Base-by-base conservation (phyloP, 2,329 filamentous ascomycete genomes). In the Trichothecium roseum region DNA sequence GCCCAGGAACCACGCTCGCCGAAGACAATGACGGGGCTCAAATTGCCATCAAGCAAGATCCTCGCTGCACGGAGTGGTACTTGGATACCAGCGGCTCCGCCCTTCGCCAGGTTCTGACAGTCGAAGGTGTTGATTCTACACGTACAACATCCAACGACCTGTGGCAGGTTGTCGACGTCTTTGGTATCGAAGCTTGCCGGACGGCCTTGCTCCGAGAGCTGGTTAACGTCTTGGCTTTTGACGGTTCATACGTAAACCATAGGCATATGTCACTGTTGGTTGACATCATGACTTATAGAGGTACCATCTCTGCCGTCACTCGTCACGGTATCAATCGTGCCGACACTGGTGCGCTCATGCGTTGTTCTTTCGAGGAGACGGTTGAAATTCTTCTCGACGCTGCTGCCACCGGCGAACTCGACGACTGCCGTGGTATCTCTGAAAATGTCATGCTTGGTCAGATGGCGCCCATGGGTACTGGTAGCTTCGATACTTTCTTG, bases 201-300 rank as follows among this genome's bases (percentile, higher is more conserved):
- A 78, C 83, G 32, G 84, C 88, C 36, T 69, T 98, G 39, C 78
- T 94, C 47, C 80, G 82, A 42, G 93, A 98, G 56, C 63, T 98
- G 68, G 86, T 83, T 20, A 80, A 86, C 52, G 91, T 99, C 55
- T 64, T 99, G 65, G 88, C 91, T 18, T 98, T 98, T 56, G 91
- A 96, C 56, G 93, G 93, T 74, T 96, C 91, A 12, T 98, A 98
- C 57, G 91, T 98, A 72, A 98, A 98, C 59, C 87, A 96, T 64
- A 87, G 91, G 52, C 91, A 98, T 66, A 78, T 98, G 66, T 84
- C 88, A 32, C 76, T 98, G 26, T 72, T 98, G 36, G 87, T 93
- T 45, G 91, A 98, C 63, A 86, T 98, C 43, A 98, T 98, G 91
- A 95, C 88, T 18, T 87, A 93, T 51, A 78, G 91, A 51, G 91